Evolutionary conservation across 164 flowering plant genomes (phyloP).

Genomic region (Vitis cinerea): DNA sequence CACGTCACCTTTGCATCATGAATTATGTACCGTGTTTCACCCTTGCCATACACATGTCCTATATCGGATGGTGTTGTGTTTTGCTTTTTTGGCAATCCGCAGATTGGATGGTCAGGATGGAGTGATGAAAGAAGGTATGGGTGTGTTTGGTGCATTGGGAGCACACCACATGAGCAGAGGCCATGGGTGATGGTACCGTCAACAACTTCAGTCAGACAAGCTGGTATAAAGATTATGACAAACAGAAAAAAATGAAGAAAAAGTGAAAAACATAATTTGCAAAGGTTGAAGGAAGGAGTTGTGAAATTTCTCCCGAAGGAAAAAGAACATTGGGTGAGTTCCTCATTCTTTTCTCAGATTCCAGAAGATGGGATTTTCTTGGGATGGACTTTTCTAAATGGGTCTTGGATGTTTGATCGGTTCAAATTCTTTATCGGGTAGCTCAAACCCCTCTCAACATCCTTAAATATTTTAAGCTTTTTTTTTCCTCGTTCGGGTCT

Average conservation of each 20-base stretch:
- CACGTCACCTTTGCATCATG: background rate
- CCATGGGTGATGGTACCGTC: too few relatives aligned
- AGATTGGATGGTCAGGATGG: conserved; percentile 8
- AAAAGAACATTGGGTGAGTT: conserved; percentile 13
- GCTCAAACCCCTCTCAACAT: background rate
- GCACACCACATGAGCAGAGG: background rate
- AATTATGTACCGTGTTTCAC: background rate
- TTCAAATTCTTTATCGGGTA: conserved; percentile 18
- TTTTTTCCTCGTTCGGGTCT: conserved; percentile 5
- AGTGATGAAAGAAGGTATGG: background rate
- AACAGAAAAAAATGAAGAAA: background rate
- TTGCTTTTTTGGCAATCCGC: too few relatives aligned
- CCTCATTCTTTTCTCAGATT: conserved; percentile 7
- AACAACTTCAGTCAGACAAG: conserved; percentile 13
- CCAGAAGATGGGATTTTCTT: conserved; percentile 13
- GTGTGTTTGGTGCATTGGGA: background rate
- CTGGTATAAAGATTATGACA: conserved; percentile 14
- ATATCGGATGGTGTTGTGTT: too few relatives aligned
- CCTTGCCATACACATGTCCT: background rate
- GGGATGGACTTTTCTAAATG: background rate
- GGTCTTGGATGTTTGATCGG: conserved; percentile 8
- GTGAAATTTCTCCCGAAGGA: conserved; percentile 7
- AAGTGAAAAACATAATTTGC: background rate
- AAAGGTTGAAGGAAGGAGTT: background rate
- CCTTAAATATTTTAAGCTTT: background rate